Base-by-base conservation (phyloP, 2,329 filamentous ascomycete genomes). In the Dothideomycetes sp. region DNA sequence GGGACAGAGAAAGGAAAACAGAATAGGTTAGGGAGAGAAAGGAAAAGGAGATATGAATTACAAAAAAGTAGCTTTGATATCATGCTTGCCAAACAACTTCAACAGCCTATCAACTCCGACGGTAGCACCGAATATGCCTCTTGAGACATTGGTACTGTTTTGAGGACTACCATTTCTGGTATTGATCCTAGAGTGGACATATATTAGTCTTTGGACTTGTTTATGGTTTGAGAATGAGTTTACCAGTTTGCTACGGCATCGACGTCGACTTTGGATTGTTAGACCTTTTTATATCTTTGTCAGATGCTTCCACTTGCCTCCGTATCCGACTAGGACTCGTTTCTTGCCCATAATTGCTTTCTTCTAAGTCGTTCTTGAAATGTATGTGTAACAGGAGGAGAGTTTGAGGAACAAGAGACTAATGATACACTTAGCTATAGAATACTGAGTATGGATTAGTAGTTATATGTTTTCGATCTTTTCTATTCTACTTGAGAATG, bases 51-150 rank as follows among this genome's bases (percentile, higher is more conserved):
- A n/a, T n/a, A n/a, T n/a, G 11, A 35, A 22, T 13, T 2, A 35
- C 33, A 64, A 66, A 58, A 61, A 66, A 2, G 61, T 65, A 7
- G 60, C 49, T 43, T 60, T 61, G 50, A 68, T 67, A 33, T 57
- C 49, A 49, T 66, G 60, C 28, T 62, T 63, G 30, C 58, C 53
- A 50, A 53, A 65, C 7, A 68, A 53, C 33, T 58, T 60, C 5
- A 68, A 57, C 3, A 68, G 52, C 10, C 63, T 55, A 37, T 62
- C 54, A 25, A 64, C 55, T 22, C 63, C 62, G 2, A 64, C 56
- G 2, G 60, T 64, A 1, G 62, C 63, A 20, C 61, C 63, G 43
- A 58, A 65, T 28, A 65, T 49, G 39, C 61, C 62, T 18, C 61
- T 54, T 7, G 59, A 63, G 28, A 64, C 49, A 36, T 63, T 60